Percentiles rank a stretch among this genome's conserved stretches.
These are phyloP conservation scores for Pseudocercospora musae DNA, from an alignment of 2,329 filamentous ascomycete genomes.

Conservation along the genomic window DNA sequence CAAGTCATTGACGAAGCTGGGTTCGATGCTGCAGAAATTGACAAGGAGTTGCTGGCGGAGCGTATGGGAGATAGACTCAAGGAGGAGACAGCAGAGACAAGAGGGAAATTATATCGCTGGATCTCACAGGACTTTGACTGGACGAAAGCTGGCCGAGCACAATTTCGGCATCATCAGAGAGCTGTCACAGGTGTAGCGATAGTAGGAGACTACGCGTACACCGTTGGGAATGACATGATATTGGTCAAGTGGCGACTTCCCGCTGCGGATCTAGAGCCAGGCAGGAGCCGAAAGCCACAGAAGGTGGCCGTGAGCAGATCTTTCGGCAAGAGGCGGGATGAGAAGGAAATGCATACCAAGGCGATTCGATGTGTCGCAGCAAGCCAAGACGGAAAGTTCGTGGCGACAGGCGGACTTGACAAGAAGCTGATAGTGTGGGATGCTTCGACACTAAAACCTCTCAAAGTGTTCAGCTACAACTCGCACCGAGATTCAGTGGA, in stretches of 20 bases:
- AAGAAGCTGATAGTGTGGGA: slow-evolving; percentile 85
- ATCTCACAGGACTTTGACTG: slow-evolving; percentile 73
- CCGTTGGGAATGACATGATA: slow-evolving; percentile 77
- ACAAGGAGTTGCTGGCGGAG: slow-evolving; percentile 79
- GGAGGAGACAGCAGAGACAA: slow-evolving; percentile 87
- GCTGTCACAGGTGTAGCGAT: slow-evolving; percentile 76
- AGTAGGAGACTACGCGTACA: slow-evolving; percentile 79
- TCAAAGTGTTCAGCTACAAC: slow-evolving; percentile 82
- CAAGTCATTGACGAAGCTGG: slow-evolving; percentile 71
- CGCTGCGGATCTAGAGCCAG: slow-evolving; percentile 12
- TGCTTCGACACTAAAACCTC: slow-evolving; percentile 69
- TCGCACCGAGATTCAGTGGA: slow-evolving; percentile 89
- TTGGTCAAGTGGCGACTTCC: slow-evolving; percentile 89
- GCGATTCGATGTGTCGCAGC: slow-evolving; percentile 81
- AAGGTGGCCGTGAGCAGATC: slow-evolving; percentile 55
- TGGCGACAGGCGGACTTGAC: slow-evolving; percentile 86
- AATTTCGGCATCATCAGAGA: slow-evolving; percentile 75
- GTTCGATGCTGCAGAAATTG: slow-evolving; percentile 92
- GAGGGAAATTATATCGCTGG: slow-evolving; percentile 81
- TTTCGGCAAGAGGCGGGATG: slow-evolving; percentile 60
- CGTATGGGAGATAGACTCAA: slow-evolving; percentile 66
- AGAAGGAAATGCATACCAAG: slow-evolving; percentile 67
- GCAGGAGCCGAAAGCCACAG: slow-evolving; percentile 51
- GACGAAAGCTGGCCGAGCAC: slow-evolving; percentile 61
- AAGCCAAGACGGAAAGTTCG: slow-evolving; percentile 82